Evolutionary conservation across 2,329 filamentous ascomycete genomes (phyloP).

Genomic region (Fusarium bulbicola): DNA sequence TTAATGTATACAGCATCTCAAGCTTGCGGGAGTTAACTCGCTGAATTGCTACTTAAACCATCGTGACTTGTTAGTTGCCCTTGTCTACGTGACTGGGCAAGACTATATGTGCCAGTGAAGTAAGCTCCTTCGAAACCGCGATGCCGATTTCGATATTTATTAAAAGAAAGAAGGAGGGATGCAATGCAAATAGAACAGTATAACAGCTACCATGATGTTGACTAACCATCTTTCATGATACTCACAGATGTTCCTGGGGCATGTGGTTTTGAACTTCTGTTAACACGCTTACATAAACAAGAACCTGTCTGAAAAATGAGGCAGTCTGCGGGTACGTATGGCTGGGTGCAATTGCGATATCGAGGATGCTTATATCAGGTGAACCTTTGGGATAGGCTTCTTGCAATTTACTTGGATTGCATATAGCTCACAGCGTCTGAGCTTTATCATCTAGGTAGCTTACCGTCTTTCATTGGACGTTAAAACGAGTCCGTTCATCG

Average conservation of each 20-base stretch:
- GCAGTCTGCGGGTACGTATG: background rate
- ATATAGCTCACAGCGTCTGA: background rate
- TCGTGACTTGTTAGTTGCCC: background rate
- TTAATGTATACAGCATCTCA: background rate
- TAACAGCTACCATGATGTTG: background rate
- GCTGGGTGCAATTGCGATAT: background rate
- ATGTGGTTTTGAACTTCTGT: background rate
- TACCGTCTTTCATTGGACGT: background rate
- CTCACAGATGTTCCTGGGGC: background rate
- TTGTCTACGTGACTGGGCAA: background rate
- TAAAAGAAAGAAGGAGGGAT: background rate
- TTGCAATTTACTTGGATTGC: background rate
- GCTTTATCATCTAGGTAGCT: fast-evolving
- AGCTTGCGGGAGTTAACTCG: too few species aligned
- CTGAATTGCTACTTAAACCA: background rate
- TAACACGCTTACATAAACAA: background rate
- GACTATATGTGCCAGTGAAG: background rate
- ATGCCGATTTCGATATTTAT: background rate
- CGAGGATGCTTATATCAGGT: background rate
- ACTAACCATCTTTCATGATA: background rate
- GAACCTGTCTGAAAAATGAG: background rate
- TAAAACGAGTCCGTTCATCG: too few species aligned
- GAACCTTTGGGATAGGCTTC: fast-evolving
- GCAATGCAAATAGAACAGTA: background rate
- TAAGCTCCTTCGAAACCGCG: background rate